Conservation (phyloP, 768 basidiomycete genomes). For the Pisolithus marmoratus region DNA sequence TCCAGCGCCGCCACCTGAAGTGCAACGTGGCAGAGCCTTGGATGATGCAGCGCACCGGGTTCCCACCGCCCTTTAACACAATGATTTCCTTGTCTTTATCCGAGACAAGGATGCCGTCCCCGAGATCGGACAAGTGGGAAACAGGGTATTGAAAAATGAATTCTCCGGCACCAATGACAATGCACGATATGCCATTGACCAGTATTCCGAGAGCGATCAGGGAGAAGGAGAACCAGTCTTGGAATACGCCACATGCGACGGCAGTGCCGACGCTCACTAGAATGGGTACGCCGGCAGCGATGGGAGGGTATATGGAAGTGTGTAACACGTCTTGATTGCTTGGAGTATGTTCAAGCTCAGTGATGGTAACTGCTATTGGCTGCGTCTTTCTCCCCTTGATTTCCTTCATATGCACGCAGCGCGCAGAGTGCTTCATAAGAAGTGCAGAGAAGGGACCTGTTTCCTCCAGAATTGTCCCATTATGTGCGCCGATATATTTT, state of each 20-base stretch:
- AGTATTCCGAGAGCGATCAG: constrained; percentile 28
- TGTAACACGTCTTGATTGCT: constrained; percentile 8
- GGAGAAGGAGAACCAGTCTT: constrained; percentile 27
- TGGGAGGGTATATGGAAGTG: neutral
- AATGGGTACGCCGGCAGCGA: constrained; percentile 23
- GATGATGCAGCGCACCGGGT: constrained; percentile 22
- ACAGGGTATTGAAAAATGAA: constrained; percentile 11
- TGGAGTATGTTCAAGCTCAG: constrained; percentile 7
- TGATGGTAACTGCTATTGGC: constrained; percentile 13
- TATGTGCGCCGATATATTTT: constrained; percentile 70
- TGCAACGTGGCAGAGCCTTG: constrained; percentile 19
- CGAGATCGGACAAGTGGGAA: constrained; percentile 16
- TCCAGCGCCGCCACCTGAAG: constrained; percentile 7
- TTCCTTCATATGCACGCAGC: too few species aligned
- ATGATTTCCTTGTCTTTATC: constrained; percentile 16
- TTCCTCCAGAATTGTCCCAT: constrained; percentile 40
- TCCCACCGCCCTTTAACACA: constrained; percentile 26
- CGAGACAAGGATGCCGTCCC: constrained; percentile 22
- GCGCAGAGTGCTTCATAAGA: constrained; percentile 6
- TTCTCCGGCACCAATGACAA: constrained; percentile 20
- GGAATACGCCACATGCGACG: constrained; percentile 16
- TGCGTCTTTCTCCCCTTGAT: constrained; percentile 1
- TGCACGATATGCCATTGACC: constrained; percentile 22
- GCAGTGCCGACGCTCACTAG: constrained; percentile 17
- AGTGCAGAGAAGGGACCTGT: constrained; percentile 27